Conservation (phyloP, 805 yeast species). For the Candida maris region DNA sequence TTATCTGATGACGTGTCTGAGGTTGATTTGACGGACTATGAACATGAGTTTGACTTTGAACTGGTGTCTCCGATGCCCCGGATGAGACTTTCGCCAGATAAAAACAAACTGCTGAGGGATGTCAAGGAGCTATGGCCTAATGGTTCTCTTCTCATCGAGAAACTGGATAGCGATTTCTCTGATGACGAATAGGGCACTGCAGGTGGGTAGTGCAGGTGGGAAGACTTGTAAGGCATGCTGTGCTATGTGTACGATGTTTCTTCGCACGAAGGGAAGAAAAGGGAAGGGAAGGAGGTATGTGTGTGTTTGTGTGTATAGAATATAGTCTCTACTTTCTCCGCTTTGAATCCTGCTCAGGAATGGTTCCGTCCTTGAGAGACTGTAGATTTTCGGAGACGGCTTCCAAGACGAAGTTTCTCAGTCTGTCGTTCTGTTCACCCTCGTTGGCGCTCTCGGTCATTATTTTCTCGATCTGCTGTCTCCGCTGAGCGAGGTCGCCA, state of each 20-base stretch:
- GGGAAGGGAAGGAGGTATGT: too few species aligned
- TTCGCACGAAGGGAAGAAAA: too few species aligned
- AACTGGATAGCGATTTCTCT: constrained; percentile 16
- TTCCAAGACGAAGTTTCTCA: constrained; percentile 62
- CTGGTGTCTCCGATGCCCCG: constrained; percentile 36
- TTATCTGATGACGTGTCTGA: constrained; percentile 5
- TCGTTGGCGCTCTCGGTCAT: constrained; percentile 45
- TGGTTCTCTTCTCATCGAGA: constrained; percentile 34
- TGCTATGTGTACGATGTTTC: too few species aligned
- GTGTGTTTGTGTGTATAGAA: too few species aligned
- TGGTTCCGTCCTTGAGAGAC: constrained; percentile 15
- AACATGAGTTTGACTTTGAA: constrained; percentile 30
- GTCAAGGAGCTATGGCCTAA: constrained; percentile 36
- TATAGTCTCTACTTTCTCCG: constrained; percentile 19
- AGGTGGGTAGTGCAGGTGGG: too few species aligned
- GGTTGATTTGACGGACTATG: constrained; percentile 12
- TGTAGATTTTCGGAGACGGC: constrained; percentile 51
- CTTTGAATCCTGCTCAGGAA: constrained; percentile 11
- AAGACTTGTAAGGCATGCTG: too few species aligned
- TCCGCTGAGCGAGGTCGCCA: constrained; percentile 50
- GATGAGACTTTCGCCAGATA: constrained; percentile 25
- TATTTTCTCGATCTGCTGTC: constrained; percentile 64
- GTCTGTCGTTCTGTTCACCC: constrained; percentile 76
- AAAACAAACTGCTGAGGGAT: constrained; percentile 16
- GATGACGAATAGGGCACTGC: constrained; percentile 1